Percentiles rank a stretch among this genome's conserved stretches.
Evolutionary conservation across 2,329 filamentous ascomycete genomes (phyloP).

Genomic region (Nothophaeocryptopus gaeumannii): DNA sequence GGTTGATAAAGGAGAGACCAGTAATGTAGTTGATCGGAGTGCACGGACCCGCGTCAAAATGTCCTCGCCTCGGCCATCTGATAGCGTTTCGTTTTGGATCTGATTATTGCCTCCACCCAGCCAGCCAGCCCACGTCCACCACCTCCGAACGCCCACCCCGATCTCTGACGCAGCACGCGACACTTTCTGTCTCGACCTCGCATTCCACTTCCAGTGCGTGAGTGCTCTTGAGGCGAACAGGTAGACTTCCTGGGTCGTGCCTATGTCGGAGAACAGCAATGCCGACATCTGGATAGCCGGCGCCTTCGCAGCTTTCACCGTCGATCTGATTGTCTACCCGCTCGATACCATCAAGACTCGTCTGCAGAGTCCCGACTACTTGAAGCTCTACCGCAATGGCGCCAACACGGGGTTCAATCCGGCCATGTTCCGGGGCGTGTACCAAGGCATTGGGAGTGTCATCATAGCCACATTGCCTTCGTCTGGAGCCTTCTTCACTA

Average conservation of each 20-base stretch:
- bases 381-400: slow-evolving; percentile 61
- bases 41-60: too few relatives aligned
- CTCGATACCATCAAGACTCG: slow-evolving; percentile 88
- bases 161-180: too few relatives aligned
- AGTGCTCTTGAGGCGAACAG: neutral
- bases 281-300: slow-evolving; percentile 56
- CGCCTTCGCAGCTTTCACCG: slow-evolving; percentile 77
- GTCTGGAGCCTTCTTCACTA: slow-evolving; percentile 84
- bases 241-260: neutral
- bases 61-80: too few relatives aligned
- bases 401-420: slow-evolving; percentile 54
- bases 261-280: slow-evolving; percentile 31
- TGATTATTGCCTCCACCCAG: too few relatives aligned
- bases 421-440: slow-evolving; percentile 68
- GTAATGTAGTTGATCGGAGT: too few relatives aligned
- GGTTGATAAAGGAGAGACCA: too few relatives aligned
- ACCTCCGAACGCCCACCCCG: too few relatives aligned
- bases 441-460: slow-evolving; percentile 83
- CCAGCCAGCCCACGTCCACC: too few relatives aligned
- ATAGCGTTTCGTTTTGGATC: too few relatives aligned
- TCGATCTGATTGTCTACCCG: slow-evolving; percentile 82
- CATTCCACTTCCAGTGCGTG: too few relatives aligned
- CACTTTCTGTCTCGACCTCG: too few relatives aligned
- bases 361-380: slow-evolving; percentile 74
- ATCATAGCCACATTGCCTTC: slow-evolving; percentile 86